Evolutionary conservation across 2,329 filamentous ascomycete species (phyloP), one percentile per base, ranked within the genome.

Genomic region (Neofusicoccum cordaticola): DNA sequence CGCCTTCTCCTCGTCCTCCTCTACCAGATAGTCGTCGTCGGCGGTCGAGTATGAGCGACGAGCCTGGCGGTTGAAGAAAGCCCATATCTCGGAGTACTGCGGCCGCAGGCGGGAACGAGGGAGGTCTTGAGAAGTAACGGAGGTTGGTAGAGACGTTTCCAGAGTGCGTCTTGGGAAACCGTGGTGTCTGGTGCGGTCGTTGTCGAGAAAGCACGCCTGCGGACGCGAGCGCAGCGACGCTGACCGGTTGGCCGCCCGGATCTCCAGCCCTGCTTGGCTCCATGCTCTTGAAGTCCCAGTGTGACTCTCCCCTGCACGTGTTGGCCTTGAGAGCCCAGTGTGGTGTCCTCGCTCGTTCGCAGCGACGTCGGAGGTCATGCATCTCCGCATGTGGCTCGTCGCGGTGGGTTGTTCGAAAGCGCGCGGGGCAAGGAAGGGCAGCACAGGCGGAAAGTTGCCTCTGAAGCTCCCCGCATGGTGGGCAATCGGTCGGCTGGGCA

Each of bases 361-460:
- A 42, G 52, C 52, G 52, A 57, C 19, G 37, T 57, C 53, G 53
- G 41, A 27, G 57, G 31, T 62, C 57, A 62, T 50, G 31, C 52
- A 58, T 48, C 51, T 48, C 39, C 31, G 62, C 19, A 35, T 35
- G 9, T 22, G 41, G 5, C 13, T 27, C n/a, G 35, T 17, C 17
- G 61, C 7, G n/a, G 68, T 68, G 62, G 70, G 66, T 60, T 69
- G 70, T 68, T 68, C 69, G 65, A 73, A 74, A 65, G 70, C 71
- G 65, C 75, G 70, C 35, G 78, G 77, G 22, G 77, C 76, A 62
- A 79, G 75, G 66, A 79, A 77, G 11, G 76, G 74, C 17, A 79
- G 73, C 57, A 77, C 47, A 45, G 74, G 73, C 44, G 66, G 60
- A 5, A 31, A 3, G 9, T 31, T 62, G 58, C 58, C 47, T 50